Percentiles rank a stretch among this genome's conserved stretches.
phyloP scores from a whole-genome alignment of 129 eudicot genomes.

The Tanacetum coccineum region DNA sequence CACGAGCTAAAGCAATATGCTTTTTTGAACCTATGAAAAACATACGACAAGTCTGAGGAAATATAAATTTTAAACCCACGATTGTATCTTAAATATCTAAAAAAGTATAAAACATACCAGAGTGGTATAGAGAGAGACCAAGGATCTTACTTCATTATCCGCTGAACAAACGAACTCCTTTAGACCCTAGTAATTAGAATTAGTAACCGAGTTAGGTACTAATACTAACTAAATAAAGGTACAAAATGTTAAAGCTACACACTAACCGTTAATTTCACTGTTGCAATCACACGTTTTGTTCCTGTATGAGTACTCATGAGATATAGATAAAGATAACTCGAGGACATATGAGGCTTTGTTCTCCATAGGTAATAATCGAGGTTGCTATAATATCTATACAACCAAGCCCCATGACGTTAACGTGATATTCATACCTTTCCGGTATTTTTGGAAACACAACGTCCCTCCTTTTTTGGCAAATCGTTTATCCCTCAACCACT shows the following conservation, averaged over 20 bases:
- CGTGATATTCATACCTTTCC: slow-evolving; percentile 43
- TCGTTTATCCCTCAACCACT: slow-evolving; percentile 67
- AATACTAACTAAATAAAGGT: not conserved
- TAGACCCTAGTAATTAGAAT: slow-evolving; percentile 45
- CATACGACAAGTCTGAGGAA: not conserved
- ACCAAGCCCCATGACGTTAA: not conserved
- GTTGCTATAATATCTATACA: not conserved
- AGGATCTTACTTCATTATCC: slow-evolving; percentile 82
- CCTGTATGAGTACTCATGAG: not conserved
- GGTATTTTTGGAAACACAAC: slow-evolving; percentile 46
- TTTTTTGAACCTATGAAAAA: slow-evolving; percentile 64
- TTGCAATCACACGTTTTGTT: not conserved
- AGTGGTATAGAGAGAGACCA: slow-evolving; percentile 70
- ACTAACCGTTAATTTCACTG: too few relatives aligned
- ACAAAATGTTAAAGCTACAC: too few relatives aligned
- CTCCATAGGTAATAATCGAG: not conserved
- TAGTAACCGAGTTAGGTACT: not conserved
- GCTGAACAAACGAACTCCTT: slow-evolving; percentile 79
- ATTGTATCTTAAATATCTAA: not conserved
- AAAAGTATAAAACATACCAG: slow-evolving; percentile 49
- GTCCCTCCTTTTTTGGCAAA: slow-evolving; percentile 86
- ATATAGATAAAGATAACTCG: not conserved
- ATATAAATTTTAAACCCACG: not conserved
- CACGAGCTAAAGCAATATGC: slow-evolving; percentile 76
- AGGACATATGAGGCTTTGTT: not conserved